These are phyloP conservation scores for Pestalotiopsis sp. DNA, from an alignment of 2,329 filamentous ascomycete species.

Conservation along the genomic window DNA sequence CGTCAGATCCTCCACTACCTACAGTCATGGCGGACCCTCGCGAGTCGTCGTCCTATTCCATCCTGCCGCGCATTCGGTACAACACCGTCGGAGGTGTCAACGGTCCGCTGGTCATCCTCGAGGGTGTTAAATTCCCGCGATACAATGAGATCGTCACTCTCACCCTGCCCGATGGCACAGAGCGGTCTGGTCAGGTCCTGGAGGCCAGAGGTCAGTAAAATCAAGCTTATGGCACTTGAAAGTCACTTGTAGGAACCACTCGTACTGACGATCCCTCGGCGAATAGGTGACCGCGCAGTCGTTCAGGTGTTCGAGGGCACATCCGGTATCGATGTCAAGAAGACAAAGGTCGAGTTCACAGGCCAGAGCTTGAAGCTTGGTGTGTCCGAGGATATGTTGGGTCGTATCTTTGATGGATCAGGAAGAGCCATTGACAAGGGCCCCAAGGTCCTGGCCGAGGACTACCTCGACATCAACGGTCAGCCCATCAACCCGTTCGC, in stretches of 20 bases:
- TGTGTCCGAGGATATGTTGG: slow-evolving; percentile 99
- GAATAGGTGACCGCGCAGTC: slow-evolving; percentile 82
- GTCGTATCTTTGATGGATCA: slow-evolving; percentile 97
- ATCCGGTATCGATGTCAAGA: slow-evolving; percentile 97
- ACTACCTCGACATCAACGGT: slow-evolving; percentile 99
- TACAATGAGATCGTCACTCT: slow-evolving; percentile 98
- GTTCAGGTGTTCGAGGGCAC: slow-evolving; percentile 99
- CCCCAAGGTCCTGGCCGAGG: slow-evolving; percentile 95
- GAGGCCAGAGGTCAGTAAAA: slow-evolving; percentile 83
- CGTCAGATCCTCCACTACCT: neutral
- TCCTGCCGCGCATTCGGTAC: slow-evolving; percentile 75
- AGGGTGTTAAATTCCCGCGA: slow-evolving; percentile 97
- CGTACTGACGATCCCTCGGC: slow-evolving; percentile 24
- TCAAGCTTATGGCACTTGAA: neutral
- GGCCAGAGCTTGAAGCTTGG: slow-evolving; percentile 97
- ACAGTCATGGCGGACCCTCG: slow-evolving; percentile 57
- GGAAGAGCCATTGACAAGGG: slow-evolving; percentile 98
- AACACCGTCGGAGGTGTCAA: slow-evolving; percentile 99
- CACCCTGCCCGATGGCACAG: slow-evolving; percentile 92
- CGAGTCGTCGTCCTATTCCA: slow-evolving; percentile 62
- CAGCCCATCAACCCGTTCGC: slow-evolving; percentile 98
- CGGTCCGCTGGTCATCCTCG: slow-evolving; percentile 94
- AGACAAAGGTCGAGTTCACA: slow-evolving; percentile 98
- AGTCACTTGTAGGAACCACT: neutral
- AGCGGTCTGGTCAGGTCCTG: slow-evolving; percentile 92